Percentiles rank a stretch among this genome's conserved stretches.
phyloP scores from a whole-genome alignment of 345 rosid species.

The Anacardium occidentale region DNA sequence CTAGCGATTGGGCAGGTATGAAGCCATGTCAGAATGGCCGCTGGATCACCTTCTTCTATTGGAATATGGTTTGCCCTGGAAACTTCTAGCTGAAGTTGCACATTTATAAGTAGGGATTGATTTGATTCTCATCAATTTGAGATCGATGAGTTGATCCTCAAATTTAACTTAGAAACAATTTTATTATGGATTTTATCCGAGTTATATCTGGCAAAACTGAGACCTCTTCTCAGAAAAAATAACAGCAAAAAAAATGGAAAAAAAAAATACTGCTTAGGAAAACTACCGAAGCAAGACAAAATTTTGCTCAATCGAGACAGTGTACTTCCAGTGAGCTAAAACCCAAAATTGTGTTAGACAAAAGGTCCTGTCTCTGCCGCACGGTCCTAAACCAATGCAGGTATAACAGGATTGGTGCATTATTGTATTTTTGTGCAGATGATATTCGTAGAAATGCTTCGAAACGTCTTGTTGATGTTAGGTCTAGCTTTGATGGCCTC shows the following conservation, averaged over 20 bases:
- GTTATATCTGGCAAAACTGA: slow-evolving; percentile 14
- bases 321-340: neutral
- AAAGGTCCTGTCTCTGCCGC: slow-evolving; percentile 8
- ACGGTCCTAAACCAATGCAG: neutral
- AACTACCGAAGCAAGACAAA: slow-evolving; percentile 20
- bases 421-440: slow-evolving; percentile 12
- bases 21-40: slow-evolving; percentile 60
- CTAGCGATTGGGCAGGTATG: too few species aligned
- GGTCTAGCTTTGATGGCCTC: slow-evolving; percentile 25
- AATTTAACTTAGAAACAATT: too few species aligned
- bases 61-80: slow-evolving; percentile 57
- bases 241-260: too few species aligned
- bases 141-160: too few species aligned
- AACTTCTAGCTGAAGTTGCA: too few species aligned
- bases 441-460: slow-evolving; percentile 12
- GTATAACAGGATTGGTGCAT: slow-evolving; percentile 9
- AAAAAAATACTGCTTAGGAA: neutral
- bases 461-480: neutral
- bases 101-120: too few species aligned
- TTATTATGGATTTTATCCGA: too few species aligned
- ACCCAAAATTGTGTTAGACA: slow-evolving; percentile 22
- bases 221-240: slow-evolving; percentile 26
- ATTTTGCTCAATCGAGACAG: slow-evolving; percentile 29
- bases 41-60: slow-evolving; percentile 47
- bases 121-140: too few species aligned